A percentile compares a stretch with the other conserved stretches of the same genome.
Evolutionary conservation across 441 rosid genomes (phyloP).

Genomic region (Flueggea neowawraea): DNA sequence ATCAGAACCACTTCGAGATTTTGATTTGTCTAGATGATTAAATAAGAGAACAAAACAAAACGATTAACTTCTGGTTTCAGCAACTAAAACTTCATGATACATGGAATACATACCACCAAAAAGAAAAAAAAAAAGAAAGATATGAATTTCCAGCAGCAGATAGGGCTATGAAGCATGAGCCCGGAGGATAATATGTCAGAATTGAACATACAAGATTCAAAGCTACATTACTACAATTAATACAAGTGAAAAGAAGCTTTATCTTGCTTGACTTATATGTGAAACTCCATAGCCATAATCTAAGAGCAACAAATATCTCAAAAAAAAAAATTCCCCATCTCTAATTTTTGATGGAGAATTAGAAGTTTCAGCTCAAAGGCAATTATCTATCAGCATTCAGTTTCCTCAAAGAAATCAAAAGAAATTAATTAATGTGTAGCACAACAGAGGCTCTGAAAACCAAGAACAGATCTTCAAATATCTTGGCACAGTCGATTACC

Average conservation of each 20-base stretch:
- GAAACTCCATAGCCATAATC: too few species aligned
- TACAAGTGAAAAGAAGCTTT: too few species aligned
- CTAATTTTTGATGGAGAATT: not conserved
- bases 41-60: constrained; percentile 3
- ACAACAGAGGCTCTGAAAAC: constrained; percentile 18
- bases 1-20: constrained; percentile 64
- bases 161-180: too few species aligned
- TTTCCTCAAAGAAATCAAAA: constrained; percentile 1
- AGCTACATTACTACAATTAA: too few species aligned
- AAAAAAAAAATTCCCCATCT: not conserved
- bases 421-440: constrained; percentile 13
- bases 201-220: too few species aligned
- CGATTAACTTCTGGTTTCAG: not conserved
- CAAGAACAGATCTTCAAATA: constrained; percentile 32
- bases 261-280: too few species aligned
- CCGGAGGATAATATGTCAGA: too few species aligned
- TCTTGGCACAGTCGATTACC: constrained; percentile 7
- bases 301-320: not conserved
- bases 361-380: constrained; percentile 10
- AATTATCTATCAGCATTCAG: constrained; percentile 4
- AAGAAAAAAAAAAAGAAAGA: too few species aligned
- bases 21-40: constrained; percentile 63
- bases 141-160: too few species aligned
- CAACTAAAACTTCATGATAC: too few species aligned
- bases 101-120: too few species aligned